These are phyloP conservation scores for Oryza coarctata DNA, from an alignment of 176 grass and related monocot genomes.

Conservation along the genomic window DNA sequence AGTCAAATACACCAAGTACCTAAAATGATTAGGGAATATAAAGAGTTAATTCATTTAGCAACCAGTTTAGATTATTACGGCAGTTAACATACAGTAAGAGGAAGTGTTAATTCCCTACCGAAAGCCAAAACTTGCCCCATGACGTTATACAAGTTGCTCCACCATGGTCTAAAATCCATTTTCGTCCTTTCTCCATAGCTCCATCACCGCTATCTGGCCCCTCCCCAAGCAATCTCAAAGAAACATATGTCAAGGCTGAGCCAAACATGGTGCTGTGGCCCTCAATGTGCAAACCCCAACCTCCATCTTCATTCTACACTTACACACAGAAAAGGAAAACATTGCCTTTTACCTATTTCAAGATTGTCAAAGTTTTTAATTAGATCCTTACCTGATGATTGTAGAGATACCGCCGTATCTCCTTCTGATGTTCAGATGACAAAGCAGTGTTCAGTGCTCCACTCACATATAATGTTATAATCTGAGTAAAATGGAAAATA, in stretches of 20 bases:
- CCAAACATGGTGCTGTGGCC: conserved; percentile 95
- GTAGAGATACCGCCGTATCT: conserved; percentile 86
- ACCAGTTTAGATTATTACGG: conserved; percentile 26
- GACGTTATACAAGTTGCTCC: conserved; percentile 84
- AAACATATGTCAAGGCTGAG: conserved; percentile 78
- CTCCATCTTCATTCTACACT: conserved; percentile 86
- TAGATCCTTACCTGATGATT: conserved; percentile 73
- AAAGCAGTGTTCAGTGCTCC: conserved; percentile 70
- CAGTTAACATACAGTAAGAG: conserved; percentile 4
- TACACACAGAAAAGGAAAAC: conserved; percentile 27
- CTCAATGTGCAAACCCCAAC: conserved; percentile 96
- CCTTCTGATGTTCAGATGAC: conserved; percentile 66
- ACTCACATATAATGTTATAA: conserved; percentile 69
- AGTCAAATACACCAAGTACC: conserved; percentile 98
- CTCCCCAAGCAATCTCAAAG: conserved; percentile 87
- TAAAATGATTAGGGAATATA: conserved; percentile 43
- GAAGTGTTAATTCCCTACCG: conserved; percentile 40
- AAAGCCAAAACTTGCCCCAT: conserved; percentile 96
- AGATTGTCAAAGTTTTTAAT: conserved; percentile 3
- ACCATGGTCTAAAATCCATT: conserved; percentile 92
- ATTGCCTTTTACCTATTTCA: conserved; percentile 17
- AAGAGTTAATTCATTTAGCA: conserved; percentile 1
- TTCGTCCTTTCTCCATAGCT: conserved; percentile 77
- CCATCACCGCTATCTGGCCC: conserved; percentile 61
- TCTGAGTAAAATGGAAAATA: conserved; percentile 42